Base-by-base conservation (phyloP, 169 alveolate species). In the Babesia ovis region DNA sequence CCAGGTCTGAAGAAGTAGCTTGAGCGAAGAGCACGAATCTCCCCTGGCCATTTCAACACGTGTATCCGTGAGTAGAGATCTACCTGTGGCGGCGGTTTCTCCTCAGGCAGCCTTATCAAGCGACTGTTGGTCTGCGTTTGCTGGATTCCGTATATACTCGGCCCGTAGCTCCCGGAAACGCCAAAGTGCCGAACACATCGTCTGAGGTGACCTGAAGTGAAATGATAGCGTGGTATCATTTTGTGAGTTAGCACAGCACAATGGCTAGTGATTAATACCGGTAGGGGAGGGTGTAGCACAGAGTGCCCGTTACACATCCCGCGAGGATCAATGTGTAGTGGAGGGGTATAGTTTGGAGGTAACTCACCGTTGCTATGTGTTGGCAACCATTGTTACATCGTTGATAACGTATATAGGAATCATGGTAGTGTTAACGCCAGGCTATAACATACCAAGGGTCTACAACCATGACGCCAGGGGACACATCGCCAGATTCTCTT, bases 1-100 rank as follows among this genome's bases (percentile, higher is more conserved):
- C 42, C 77, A 6, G 67, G 54, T 29, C 84, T 60, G 80, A 89
- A 89, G 68, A 89, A 89, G 60, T 89, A 89, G 4, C 54, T 51
- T 4, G 84, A 66, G 27, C 93, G 82, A 22, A 89, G 80, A 32
- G 85, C 82, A 43, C 91, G 67, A n/a, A 89, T 76, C 23, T 67
- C 61, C 3, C 91, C 93, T 27, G 91, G 91, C 93, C 93, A 89
- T 29, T 77, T 68, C 11, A 90, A 51, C 31, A 84, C 85, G 68
- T 81, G 83, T 54, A 89, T 64, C n/a, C 88, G 70, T 22, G 90
- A 77, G 42, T 80, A 62, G 57, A 81, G 76, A 59, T 79, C 51
- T 11, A 89, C 80, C 56, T 81, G 29, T 42, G 79, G 67, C 22
- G 34, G 56, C n/a, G 43, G 62, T n/a, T 22, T 32, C 54, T 66